A percentile compares a stretch with the other conserved stretches of the same genome.
phyloP scores from a whole-genome alignment of 768 basidiomycete species.

The Tulasnella sp. region DNA sequence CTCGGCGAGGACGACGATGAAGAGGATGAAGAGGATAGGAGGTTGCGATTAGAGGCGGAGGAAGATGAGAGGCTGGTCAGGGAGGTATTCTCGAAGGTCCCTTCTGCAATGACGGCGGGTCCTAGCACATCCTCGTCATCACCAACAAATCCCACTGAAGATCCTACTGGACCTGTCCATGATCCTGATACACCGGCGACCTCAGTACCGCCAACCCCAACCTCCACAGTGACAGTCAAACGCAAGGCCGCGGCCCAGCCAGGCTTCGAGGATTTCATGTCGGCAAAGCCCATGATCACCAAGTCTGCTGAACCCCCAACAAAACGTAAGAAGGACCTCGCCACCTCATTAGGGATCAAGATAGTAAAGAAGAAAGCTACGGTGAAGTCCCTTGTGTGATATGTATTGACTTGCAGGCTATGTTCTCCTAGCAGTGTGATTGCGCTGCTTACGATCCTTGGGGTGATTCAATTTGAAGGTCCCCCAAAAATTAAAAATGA shows the following conservation, averaged over 20 bases:
- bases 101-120: slow-evolving; percentile 27
- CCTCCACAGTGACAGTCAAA: slow-evolving; percentile 53
- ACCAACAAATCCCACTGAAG: slow-evolving; percentile 20
- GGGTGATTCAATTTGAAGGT: too few relatives aligned
- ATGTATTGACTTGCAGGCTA: too few relatives aligned
- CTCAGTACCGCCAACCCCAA: slow-evolving; percentile 7
- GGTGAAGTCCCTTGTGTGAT: slow-evolving; percentile 5
- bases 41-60: slow-evolving; percentile 56
- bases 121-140: slow-evolving; percentile 24
- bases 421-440: too few relatives aligned
- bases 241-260: slow-evolving; percentile 74
- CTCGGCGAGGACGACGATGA: slow-evolving; percentile 51
- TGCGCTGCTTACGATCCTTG: too few relatives aligned
- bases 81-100: slow-evolving; percentile 72
- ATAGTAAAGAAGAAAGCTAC: slow-evolving; percentile 38
- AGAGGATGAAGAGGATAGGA: slow-evolving; percentile 62
- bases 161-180: slow-evolving; percentile 18
- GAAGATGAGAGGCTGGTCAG: slow-evolving; percentile 88
- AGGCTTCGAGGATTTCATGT: slow-evolving; percentile 49
- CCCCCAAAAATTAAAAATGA: too few relatives aligned
- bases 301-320: slow-evolving; percentile 33
- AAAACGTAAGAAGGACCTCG: slow-evolving; percentile 51
- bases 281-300: slow-evolving; percentile 36
- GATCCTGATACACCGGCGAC: background rate
- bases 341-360: slow-evolving; percentile 65